Evolutionary conservation across 2,329 filamentous ascomycete genomes (phyloP), one percentile per base, ranked within the genome.

Genomic region (Xylariaceae sp.): DNA sequence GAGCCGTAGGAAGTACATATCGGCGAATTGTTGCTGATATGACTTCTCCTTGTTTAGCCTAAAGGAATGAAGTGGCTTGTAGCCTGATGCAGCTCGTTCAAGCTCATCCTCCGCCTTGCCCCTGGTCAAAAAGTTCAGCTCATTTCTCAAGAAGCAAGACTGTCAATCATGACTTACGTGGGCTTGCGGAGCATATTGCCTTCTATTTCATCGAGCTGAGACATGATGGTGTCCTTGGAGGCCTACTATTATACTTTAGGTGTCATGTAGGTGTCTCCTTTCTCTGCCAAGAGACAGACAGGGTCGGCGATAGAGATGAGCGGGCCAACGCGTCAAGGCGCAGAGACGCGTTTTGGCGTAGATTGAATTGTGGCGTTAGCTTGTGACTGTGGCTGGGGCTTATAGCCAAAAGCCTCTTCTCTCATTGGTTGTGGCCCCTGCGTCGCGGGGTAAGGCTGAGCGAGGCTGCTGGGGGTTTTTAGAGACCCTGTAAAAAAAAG

Each of bases 1-100:
- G 21, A 99, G 83, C 11, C 95, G 90, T 66, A 97, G 74, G 72
- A 97, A 99, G 81, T 99, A 99, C 86, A 98, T 94, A 75, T 99
- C 95, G 61, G 90, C 91, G 83, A 91, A 99, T 76, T 99, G 95
- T 74, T 98, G 95, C 73, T 93, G 82, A 74, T 98, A 99, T 52
- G 92, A 89, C 60, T 83, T 83, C 57, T 83, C 78, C 68, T 83
- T 88, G 21, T 90, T 83, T 8, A 98, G 84, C 45, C 79, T 78
- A 74, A 92, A 98, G 6, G 87, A 89, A 52, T 86, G 78, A 24
- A 96, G 81, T 0, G 94, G 87, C 54, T 86, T 88, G 79, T 97
- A 98, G 53, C 71, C 71, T 7, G 82, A 82, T 39, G 79, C 65
- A 43, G 74, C 78, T 53, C 88, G 87, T 45, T 84, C 77, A 19